Evolutionary conservation across 805 yeast species (phyloP).

Genomic region (Metschnikowia anglica): DNA sequence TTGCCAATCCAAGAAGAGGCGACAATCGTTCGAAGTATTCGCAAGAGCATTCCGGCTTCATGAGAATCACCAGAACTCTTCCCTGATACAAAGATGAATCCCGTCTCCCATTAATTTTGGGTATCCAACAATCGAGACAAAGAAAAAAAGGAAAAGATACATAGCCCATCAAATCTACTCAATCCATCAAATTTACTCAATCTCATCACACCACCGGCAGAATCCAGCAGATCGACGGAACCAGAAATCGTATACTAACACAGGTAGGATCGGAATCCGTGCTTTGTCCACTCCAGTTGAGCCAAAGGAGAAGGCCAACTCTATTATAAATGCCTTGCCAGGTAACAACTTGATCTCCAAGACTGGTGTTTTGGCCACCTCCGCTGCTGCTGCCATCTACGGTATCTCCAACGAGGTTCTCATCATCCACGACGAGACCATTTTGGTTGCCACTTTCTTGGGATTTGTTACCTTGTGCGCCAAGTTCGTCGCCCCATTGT

Average conservation of each 20-base stretch:
- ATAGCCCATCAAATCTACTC: too few relatives aligned
- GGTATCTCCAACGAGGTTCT: slow-evolving; percentile 92
- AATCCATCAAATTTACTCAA: too few relatives aligned
- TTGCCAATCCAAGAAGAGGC: too few relatives aligned
- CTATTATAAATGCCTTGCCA: slow-evolving; percentile 90
- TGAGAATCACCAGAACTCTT: too few relatives aligned
- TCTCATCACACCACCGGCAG: too few relatives aligned
- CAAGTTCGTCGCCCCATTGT: slow-evolving; percentile 90
- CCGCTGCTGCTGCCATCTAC: slow-evolving; percentile 90
- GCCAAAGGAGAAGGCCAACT: slow-evolving; percentile 87
- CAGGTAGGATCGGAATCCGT: slow-evolving; percentile 59
- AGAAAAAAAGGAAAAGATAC: too few relatives aligned
- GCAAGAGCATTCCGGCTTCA: too few relatives aligned
- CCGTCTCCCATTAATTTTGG: too few relatives aligned
- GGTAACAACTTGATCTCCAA: slow-evolving; percentile 85
- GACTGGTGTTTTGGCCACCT: slow-evolving; percentile 93
- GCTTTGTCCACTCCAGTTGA: slow-evolving; percentile 68
- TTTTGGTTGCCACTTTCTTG: slow-evolving; percentile 75
- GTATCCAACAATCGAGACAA: too few relatives aligned
- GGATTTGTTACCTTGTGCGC: slow-evolving; percentile 74
- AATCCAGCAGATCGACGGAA: neutral
- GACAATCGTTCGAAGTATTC: too few relatives aligned
- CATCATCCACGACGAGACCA: slow-evolving; percentile 91
- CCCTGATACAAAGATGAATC: too few relatives aligned
- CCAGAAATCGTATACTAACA: slow-evolving; percentile 31